Base-by-base conservation (phyloP, 176 grass and related monocot species). In the Hyparrhenia diplandra region DNA sequence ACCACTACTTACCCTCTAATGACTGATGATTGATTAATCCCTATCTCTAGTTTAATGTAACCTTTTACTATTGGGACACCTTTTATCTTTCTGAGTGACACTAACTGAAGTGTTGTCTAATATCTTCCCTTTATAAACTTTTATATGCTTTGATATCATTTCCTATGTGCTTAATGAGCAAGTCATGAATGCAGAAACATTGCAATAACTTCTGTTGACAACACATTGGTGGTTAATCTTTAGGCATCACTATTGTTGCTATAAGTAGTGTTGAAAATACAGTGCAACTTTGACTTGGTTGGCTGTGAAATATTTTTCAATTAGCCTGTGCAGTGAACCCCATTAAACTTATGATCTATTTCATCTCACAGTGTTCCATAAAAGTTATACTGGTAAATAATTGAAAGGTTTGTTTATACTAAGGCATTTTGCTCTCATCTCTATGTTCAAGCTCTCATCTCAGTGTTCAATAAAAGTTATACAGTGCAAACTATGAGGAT, bases 111-210 rank as follows among this genome's bases (percentile, higher is more conserved):
- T 80, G 13, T 36, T 47, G 35, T 76, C 67, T 61, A 31, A 8
- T 7, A 60, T 47, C 13, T 69, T 11, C 14, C 14, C 46, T 70
- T 64, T 20, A 12, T 13, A 41, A 39, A 27, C 37, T 75, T 75
- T 18, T 37, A n/a, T 65, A 74, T 51, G 61, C 7, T 8, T 72
- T 77, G 52, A 9, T 46, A 32, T 57, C 23, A 37, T 58, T 39
- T 76, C 37, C 6, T 77, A 67, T 45, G 24, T 86, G 5, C 49
- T 32, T 40, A 28, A 54, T 64, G 41, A 78, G 61, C 29, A 78
- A 51, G 17, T 39, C 10, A 47, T 16, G 40, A 51, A 62, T 47
- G 10, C 13, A 3, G 62, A 85, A 71, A 59, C 9, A 2, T 29
- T 63, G 40, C 10, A 74, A 10, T 59, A 80, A 13, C 14, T 65